A percentile compares a stretch with the other conserved stretches of the same genome.
Evolutionary conservation across 2,329 filamentous ascomycete genomes (phyloP).

Genomic region (Huntiella moniliformis): DNA sequence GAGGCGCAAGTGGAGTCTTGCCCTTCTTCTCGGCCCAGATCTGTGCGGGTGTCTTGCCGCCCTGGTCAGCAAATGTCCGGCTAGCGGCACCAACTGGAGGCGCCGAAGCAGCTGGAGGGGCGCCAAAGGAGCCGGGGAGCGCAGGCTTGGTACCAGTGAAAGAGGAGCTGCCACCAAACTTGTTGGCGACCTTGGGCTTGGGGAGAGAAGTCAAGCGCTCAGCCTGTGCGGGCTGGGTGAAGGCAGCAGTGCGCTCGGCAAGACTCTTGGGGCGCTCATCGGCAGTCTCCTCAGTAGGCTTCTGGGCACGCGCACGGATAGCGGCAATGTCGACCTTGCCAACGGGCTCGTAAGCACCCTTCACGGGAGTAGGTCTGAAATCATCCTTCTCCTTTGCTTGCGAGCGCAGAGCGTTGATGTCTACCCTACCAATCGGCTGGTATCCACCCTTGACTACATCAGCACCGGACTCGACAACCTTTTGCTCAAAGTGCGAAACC

Average conservation of each 20-base stretch:
- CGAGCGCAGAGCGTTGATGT: constrained; percentile 75
- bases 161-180: constrained; percentile 51
- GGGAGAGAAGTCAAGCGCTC: constrained; percentile 74
- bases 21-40: constrained; percentile 97
- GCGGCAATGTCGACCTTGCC: constrained; percentile 96
- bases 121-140: constrained; percentile 48
- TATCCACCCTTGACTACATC: constrained; percentile 74
- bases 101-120: constrained; percentile 37
- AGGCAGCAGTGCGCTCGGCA: constrained; percentile 58
- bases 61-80: constrained; percentile 83
- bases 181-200: constrained; percentile 88
- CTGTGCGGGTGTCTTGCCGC: constrained; percentile 90
- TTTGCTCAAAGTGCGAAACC: constrained; percentile 10
- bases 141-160: constrained; percentile 86
- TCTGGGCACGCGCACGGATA: constrained; percentile 69
- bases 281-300: constrained; percentile 23
- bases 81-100: constrained; percentile 60
- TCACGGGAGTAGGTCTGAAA: constrained; percentile 67
- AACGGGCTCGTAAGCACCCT: constrained; percentile 83
- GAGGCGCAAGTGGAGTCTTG: constrained; percentile 28
- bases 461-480: constrained; percentile 24
- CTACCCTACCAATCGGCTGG: constrained; percentile 91
- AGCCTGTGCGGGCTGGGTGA: constrained; percentile 39
- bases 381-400: constrained; percentile 52
- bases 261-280: constrained; percentile 37